Evolutionary conservation across 176 grass and related monocot genomes (phyloP).

Genomic region (Panicum miliaceum): DNA sequence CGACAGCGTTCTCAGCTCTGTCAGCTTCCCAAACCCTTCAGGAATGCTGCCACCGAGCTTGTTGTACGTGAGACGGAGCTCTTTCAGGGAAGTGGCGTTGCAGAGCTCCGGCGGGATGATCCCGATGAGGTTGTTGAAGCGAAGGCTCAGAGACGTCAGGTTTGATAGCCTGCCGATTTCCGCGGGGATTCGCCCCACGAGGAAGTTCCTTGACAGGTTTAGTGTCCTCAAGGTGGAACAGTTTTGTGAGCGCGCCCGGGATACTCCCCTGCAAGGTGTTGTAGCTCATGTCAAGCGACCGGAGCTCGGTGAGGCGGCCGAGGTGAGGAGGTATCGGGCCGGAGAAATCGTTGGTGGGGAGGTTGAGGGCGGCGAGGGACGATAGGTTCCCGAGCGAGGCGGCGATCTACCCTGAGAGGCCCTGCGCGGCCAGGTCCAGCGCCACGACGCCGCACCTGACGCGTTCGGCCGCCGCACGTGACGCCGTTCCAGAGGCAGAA

Average conservation of each 20-base stretch:
- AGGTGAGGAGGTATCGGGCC: not conserved
- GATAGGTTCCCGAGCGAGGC: not conserved
- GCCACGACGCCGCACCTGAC: no score
- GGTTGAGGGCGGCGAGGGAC: not conserved
- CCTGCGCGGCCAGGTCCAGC: no score
- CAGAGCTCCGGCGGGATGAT: not conserved
- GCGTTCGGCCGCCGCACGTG: not conserved
- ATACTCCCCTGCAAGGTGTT: not conserved
- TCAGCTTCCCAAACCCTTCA: not conserved
- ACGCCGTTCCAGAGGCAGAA: not conserved
- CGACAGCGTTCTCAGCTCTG: not conserved
- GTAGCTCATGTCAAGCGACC: not conserved
- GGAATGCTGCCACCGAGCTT: not conserved
- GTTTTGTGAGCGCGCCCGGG: not conserved
- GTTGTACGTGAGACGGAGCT: not conserved
- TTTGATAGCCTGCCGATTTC: not conserved
- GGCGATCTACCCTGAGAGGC: no score
- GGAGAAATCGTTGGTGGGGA: not conserved
- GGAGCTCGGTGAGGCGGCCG: not conserved
- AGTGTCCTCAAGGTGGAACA: not conserved
- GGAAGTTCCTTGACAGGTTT: not conserved
- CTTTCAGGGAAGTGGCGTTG: not conserved
- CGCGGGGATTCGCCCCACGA: not conserved
- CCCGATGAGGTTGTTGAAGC: not conserved
- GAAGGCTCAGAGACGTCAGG: not conserved